These are phyloP conservation scores for Sclerotinia minor DNA, from an alignment of 2,329 filamentous ascomycete species.

Conservation along the genomic window DNA sequence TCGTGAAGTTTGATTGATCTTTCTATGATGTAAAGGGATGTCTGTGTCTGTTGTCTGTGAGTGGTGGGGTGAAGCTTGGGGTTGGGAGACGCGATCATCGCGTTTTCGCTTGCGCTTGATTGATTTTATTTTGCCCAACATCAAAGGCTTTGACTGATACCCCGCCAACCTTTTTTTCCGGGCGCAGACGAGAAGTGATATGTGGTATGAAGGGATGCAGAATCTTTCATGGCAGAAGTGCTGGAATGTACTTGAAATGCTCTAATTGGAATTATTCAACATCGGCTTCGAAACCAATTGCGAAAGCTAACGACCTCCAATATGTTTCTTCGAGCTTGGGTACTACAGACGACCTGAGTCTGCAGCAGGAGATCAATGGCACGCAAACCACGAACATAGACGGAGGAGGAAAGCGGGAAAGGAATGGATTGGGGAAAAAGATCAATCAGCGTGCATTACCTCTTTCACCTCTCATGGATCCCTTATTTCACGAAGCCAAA, in stretches of 20 bases:
- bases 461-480: constrained; percentile 51
- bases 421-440: not conserved
- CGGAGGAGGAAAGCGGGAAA: not conserved
- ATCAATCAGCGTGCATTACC: constrained; percentile 42
- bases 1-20: constrained; percentile 25
- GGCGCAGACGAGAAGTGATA: constrained; percentile 13
- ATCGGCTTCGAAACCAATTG: not conserved
- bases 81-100: constrained; percentile 30
- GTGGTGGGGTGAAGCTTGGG: constrained; percentile 7
- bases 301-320: not conserved
- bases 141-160: constrained; percentile 1
- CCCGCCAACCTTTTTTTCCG: not conserved
- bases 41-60: not conserved
- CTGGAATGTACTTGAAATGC: constrained; percentile 18
- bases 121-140: constrained; percentile 12
- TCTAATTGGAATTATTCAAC: constrained; percentile 8
- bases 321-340: not conserved
- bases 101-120: constrained; percentile 21
- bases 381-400: not conserved
- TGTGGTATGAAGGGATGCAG: constrained; percentile 39
- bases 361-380: not conserved
- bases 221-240: constrained; percentile 31
- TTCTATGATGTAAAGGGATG: not conserved
- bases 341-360: not conserved
- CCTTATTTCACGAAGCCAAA: constrained; percentile 43